Conservation (phyloP, 1,284 basidiomycete genomes). For the Papiliotrema terrestris region DNA sequence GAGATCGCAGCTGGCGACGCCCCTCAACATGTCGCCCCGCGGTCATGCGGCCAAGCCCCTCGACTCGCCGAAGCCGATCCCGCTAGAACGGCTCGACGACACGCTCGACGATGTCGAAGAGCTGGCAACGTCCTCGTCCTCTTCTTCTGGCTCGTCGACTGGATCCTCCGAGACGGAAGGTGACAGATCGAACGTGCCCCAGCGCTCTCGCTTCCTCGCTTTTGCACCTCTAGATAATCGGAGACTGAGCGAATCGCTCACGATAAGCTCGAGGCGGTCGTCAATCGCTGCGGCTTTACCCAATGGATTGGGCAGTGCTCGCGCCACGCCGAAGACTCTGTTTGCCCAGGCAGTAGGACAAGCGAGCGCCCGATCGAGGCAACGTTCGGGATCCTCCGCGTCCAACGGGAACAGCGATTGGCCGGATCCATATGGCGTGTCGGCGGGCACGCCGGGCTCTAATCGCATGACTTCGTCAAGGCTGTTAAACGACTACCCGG, state of each 20-base stretch:
- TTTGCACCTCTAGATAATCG: slow-evolving; percentile 13
- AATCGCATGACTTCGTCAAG: not conserved
- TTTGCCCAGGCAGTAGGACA: slow-evolving; percentile 3
- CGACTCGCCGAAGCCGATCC: slow-evolving; percentile 3
- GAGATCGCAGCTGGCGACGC: slow-evolving; percentile 6
- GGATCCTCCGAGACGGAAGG: not conserved
- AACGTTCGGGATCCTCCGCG: slow-evolving; percentile 2
- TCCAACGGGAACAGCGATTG: slow-evolving; percentile 5
- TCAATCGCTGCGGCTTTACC: not conserved
- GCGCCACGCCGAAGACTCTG: slow-evolving; percentile 1
- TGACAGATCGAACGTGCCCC: not conserved
- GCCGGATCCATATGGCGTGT: slow-evolving; percentile 9
- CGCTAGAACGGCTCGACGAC: slow-evolving; percentile 12
- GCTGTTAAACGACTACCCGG: slow-evolving; percentile 18
- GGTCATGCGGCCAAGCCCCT: not conserved
- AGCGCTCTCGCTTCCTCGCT: slow-evolving; percentile 17
- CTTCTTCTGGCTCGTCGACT: slow-evolving; percentile 3
- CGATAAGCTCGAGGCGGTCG: not conserved
- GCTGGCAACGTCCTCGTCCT: slow-evolving; percentile 2
- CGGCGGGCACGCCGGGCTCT: not conserved
- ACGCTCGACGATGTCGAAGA: slow-evolving; percentile 12
- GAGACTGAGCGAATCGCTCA: slow-evolving; percentile 7
- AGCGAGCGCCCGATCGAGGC: not conserved
- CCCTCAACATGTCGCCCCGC: slow-evolving; percentile 14
- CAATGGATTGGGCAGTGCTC: not conserved